Conservation (phyloP, 1,284 basidiomycete genomes). For the Tylopilus microsporus region DNA sequence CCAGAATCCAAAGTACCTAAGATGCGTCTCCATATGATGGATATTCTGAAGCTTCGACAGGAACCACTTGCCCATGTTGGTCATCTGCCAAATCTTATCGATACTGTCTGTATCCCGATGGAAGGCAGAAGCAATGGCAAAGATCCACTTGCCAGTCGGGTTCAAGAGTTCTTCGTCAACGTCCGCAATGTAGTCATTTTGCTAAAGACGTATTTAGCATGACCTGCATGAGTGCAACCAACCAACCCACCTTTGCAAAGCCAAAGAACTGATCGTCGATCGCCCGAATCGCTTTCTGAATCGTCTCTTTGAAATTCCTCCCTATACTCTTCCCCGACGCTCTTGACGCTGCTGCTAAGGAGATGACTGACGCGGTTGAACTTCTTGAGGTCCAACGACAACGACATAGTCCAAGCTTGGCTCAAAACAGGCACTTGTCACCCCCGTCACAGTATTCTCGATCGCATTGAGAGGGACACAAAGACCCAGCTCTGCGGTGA, state of each 20-base stretch:
- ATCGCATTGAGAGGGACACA: conserved; percentile 97
- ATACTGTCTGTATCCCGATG: conserved; percentile 80
- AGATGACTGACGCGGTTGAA: conserved; percentile 87
- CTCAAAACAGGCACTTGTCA: conserved; percentile 97
- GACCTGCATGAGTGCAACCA: background rate
- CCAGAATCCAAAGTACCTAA: conserved; percentile 51
- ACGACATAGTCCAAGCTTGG: conserved; percentile 96
- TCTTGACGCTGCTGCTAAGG: conserved; percentile 95
- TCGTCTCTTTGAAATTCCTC: conserved; percentile 95
- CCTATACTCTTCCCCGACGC: conserved; percentile 98
- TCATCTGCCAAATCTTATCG: conserved; percentile 95
- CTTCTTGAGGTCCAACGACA: conserved; percentile 97
- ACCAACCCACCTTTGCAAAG: conserved; percentile 70
- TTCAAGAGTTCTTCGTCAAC: conserved; percentile 84
- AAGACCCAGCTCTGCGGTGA: conserved; percentile 95
- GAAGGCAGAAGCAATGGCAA: conserved; percentile 87
- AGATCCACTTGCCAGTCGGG: conserved; percentile 89
- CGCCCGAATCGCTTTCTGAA: conserved; percentile 95
- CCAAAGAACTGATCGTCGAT: conserved; percentile 95
- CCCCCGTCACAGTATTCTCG: conserved; percentile 94
- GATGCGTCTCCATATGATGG: conserved; percentile 70
- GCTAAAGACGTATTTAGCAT: background rate
- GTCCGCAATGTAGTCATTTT: conserved; percentile 82
- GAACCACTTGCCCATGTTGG: conserved; percentile 99
- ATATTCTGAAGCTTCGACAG: conserved; percentile 83